These are phyloP conservation scores for Epichloe sylvatica DNA, from an alignment of 2,329 filamentous ascomycete genomes.

Conservation along the genomic window DNA sequence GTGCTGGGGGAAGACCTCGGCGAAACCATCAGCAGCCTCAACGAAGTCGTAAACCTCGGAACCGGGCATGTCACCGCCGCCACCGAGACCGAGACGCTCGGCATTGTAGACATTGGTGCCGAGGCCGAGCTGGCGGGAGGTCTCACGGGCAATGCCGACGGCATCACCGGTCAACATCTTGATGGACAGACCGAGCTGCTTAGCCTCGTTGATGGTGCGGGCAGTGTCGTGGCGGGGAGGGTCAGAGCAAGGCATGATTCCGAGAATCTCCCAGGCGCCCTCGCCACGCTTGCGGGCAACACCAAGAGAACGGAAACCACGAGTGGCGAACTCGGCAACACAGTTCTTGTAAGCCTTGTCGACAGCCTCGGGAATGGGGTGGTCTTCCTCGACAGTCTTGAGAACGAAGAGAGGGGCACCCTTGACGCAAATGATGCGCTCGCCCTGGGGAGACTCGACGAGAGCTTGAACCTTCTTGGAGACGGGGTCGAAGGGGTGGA, in stretches of 20 bases:
- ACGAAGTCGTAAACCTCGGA: slow-evolving; percentile 93
- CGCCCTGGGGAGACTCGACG: slow-evolving; percentile 70
- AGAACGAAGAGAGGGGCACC: slow-evolving; percentile 79
- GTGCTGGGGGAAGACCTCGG: slow-evolving; percentile 84
- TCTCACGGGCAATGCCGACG: slow-evolving; percentile 84
- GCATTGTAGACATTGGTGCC: slow-evolving; percentile 91
- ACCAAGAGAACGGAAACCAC: slow-evolving; percentile 88
- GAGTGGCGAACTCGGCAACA: slow-evolving; percentile 78
- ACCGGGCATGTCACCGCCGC: slow-evolving; percentile 82
- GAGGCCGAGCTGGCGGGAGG: slow-evolving; percentile 78
- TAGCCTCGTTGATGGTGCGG: slow-evolving; percentile 81
- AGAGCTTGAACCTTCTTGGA: slow-evolving; percentile 84
- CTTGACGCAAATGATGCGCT: slow-evolving; percentile 80
- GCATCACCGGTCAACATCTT: slow-evolving; percentile 96
- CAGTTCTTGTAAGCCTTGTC: slow-evolving; percentile 84
- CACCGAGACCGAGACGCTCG: slow-evolving; percentile 79
- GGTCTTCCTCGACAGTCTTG: slow-evolving; percentile 75
- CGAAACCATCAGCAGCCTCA: slow-evolving; percentile 87
- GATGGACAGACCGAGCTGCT: slow-evolving; percentile 74
- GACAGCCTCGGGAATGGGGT: slow-evolving; percentile 61
- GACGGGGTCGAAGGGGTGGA: slow-evolving; percentile 81
- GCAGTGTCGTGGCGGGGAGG: slow-evolving; percentile 83
- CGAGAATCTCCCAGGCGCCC: slow-evolving; percentile 77
- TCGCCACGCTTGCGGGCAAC: slow-evolving; percentile 80
- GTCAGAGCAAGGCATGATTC: slow-evolving; percentile 89